Evolutionary conservation across 2,329 filamentous ascomycete species (phyloP), one percentile per base, ranked within the genome.

Genomic region (Tympanopsis confertula): DNA sequence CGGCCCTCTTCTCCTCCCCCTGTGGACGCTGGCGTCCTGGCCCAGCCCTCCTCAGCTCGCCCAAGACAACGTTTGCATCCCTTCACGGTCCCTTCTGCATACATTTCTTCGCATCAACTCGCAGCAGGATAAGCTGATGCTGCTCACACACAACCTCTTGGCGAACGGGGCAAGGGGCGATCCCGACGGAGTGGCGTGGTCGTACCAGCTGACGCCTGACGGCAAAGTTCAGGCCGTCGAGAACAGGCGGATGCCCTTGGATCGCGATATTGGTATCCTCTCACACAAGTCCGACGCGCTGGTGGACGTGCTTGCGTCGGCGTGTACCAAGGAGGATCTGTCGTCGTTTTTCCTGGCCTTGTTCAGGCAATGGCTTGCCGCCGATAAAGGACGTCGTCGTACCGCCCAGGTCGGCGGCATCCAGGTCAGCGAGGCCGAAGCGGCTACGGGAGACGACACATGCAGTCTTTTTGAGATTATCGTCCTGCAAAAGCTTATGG

Each of bases 401-500:
- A 49, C 33, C 18, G 41, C 45, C 5, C 35, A 47, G 26, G 18
- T 40, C n/a, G 39, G 42, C 4, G 39, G 44, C 12, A 56, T 61
- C 39, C 39, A 46, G 20, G 39, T 52, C 7, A 50, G 53, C n/a
- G 43, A 51, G 4, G 41, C 50, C 7, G 47, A 56, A 15, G 51
- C 60, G 2, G 46, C 56, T 3, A 38, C 48, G 1, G 47, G 53
- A 2, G 64, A 72, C 35, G 59, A 70, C 0, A 41, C 74, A 3
- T 50, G 50, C 4, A 62, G 65, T 3, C 57, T 86, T 1, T 54
- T 69, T 4, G 67, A 82, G 43, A 64, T 77, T 4, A 75, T 75
- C 36, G 56, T 84, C 1, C 62, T 85, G 5, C 77, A 83, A 47
- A 69, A 68, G 22, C 67, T 86, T 56, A 74, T 85, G 54, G 69